phyloP scores from a whole-genome alignment of 495 filamentous ascomycete species.

The Cladorrhinum samala region DNA sequence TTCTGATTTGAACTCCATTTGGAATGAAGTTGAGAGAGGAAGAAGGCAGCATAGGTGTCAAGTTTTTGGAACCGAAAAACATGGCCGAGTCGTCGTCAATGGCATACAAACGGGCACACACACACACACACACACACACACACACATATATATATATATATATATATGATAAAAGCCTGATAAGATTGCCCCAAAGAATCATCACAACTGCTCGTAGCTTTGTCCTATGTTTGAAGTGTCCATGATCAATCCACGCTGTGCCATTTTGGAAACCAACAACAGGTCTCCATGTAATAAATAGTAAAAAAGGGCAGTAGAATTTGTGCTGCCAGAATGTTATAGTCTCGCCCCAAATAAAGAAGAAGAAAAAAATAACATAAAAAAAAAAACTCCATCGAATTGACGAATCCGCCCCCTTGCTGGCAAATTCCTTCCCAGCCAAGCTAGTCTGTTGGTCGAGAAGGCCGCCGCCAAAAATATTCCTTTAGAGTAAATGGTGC shows the following conservation, averaged over 20 bases:
- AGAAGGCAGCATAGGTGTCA: no score
- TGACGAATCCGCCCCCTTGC: slow-evolving; percentile 16
- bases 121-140: neutral
- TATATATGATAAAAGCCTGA: neutral
- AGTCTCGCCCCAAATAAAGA: slow-evolving; percentile 9
- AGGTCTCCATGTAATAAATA: neutral
- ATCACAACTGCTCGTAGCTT: slow-evolving; percentile 5
- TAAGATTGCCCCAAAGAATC: slow-evolving; percentile 1
- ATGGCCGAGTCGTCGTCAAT: no score
- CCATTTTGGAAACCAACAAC: slow-evolving; percentile 8
- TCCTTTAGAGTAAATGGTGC: slow-evolving; percentile 18
- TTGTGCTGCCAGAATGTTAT: slow-evolving; percentile 8
- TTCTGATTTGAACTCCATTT: neutral
- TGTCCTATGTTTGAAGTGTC: neutral
- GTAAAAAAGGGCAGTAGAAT: slow-evolving; percentile 7
- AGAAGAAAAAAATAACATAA: neutral
- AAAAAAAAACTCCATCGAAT: slow-evolving; percentile 17
- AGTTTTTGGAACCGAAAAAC: no score
- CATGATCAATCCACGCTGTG: slow-evolving; percentile 7
- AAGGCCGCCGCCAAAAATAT: slow-evolving; percentile 11
- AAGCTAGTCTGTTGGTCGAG: slow-evolving; percentile 6
- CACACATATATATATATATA: neutral
- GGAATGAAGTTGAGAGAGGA: no score
- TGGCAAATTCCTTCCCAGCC: neutral
- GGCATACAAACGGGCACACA: neutral